phyloP scores from a whole-genome alignment of 2,329 filamentous ascomycete species.

The Alternaria novae-zelandiae region DNA sequence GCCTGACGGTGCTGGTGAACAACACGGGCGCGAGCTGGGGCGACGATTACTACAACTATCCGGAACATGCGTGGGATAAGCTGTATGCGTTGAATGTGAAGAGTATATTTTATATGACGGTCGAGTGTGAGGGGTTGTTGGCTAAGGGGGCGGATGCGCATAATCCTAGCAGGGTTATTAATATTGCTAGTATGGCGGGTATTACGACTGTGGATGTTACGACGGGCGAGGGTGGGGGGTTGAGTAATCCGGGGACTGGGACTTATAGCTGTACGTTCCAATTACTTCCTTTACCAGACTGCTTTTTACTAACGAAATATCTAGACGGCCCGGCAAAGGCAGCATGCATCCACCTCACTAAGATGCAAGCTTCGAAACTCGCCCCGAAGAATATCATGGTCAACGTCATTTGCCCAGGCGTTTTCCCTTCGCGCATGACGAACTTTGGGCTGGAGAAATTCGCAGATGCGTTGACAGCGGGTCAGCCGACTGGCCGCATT shows the following conservation, averaged over 20 bases:
- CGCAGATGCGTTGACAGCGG: slow-evolving; percentile 54
- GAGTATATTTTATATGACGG: slow-evolving; percentile 58
- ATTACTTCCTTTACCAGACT: too few relatives aligned
- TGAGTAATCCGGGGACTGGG: slow-evolving; percentile 59
- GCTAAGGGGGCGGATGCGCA: slow-evolving; percentile 53
- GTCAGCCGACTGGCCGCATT: slow-evolving; percentile 56
- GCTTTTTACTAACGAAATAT: neutral
- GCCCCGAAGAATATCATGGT: slow-evolving; percentile 61
- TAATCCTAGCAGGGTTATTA: slow-evolving; percentile 58
- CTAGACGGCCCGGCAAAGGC: slow-evolving; percentile 60
- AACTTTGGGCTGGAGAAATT: slow-evolving; percentile 59
- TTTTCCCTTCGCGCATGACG: slow-evolving; percentile 62
- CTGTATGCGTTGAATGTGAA: slow-evolving; percentile 63
- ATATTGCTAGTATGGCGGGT: slow-evolving; percentile 59
- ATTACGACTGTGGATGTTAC: slow-evolving; percentile 56
- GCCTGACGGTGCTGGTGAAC: slow-evolving; percentile 58
- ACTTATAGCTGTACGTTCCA: slow-evolving; percentile 54
- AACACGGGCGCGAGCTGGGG: slow-evolving; percentile 63
- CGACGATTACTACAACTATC: slow-evolving; percentile 64
- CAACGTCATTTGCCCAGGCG: slow-evolving; percentile 53
- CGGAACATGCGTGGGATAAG: slow-evolving; percentile 64
- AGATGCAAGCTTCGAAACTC: slow-evolving; percentile 58
- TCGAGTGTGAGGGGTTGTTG: slow-evolving; percentile 56
- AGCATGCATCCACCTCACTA: slow-evolving; percentile 60
- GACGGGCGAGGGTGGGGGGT: slow-evolving; percentile 54